These are phyloP conservation scores for Chalciporus chontae DNA, from an alignment of 768 basidiomycete genomes.

Conservation along the genomic window DNA sequence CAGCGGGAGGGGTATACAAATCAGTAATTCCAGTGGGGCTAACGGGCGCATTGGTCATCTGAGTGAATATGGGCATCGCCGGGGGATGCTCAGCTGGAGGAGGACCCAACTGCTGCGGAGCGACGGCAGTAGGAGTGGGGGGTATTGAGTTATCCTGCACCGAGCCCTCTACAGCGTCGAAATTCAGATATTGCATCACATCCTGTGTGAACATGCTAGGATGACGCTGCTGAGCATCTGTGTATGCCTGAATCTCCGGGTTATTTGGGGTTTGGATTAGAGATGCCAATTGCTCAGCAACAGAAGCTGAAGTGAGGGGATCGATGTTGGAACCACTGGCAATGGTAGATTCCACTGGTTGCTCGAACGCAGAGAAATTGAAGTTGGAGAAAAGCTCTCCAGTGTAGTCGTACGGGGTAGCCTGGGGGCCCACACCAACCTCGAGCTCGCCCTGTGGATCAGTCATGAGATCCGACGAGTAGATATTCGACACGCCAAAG, in stretches of 20 bases:
- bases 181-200: slow-evolving; percentile 38
- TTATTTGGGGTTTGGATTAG: slow-evolving; percentile 20
- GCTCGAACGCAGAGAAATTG: slow-evolving; percentile 17
- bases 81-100: slow-evolving; percentile 14
- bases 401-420: slow-evolving; percentile 6
- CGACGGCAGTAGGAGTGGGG: slow-evolving; percentile 8
- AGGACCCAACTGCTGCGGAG: slow-evolving; percentile 24
- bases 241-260: slow-evolving; percentile 13
- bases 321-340: slow-evolving; percentile 4
- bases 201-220: slow-evolving; percentile 27
- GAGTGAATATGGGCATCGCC: slow-evolving; percentile 25
- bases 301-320: not conserved
- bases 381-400: slow-evolving; percentile 21
- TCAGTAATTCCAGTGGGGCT: slow-evolving; percentile 4
- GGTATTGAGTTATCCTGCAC: slow-evolving; percentile 4
- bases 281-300: slow-evolving; percentile 16
- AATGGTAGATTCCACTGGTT: slow-evolving; percentile 1
- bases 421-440: slow-evolving; percentile 21
- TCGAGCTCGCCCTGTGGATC: slow-evolving; percentile 39
- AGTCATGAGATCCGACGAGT: slow-evolving; percentile 27
- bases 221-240: slow-evolving; percentile 12
- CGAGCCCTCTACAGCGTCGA: slow-evolving; percentile 22
- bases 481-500: slow-evolving; percentile 35
- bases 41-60: slow-evolving; percentile 21
- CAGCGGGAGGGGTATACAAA: slow-evolving; percentile 52